These are phyloP conservation scores for Yamagishiella unicocca DNA, from an alignment of 139 green algal species.

Conservation along the genomic window DNA sequence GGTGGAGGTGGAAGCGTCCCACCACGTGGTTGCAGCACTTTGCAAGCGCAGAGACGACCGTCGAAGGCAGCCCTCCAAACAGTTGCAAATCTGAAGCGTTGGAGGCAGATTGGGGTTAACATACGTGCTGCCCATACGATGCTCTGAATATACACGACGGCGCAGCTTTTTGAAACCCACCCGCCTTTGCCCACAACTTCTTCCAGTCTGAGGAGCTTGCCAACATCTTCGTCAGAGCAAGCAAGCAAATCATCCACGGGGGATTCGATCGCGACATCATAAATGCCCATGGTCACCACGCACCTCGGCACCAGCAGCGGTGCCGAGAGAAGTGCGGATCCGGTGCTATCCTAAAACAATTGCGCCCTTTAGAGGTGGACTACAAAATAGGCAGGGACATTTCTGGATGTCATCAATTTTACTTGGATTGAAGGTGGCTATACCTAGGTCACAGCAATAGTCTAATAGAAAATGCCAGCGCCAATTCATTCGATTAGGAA, in stretches of 20 bases:
- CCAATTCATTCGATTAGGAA: too few species aligned
- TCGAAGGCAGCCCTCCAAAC: conserved; percentile 11
- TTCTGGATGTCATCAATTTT: too few species aligned
- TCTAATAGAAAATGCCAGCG: too few species aligned
- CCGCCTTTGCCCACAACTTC: conserved; percentile 10
- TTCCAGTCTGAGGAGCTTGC: background rate
- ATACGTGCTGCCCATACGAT: background rate
- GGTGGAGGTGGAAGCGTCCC: background rate
- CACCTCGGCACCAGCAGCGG: background rate
- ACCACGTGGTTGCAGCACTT: conserved; percentile 15
- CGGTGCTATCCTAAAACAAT: too few species aligned
- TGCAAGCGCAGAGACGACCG: background rate
- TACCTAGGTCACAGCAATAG: too few species aligned
- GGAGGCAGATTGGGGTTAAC: background rate
- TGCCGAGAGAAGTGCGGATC: too few species aligned
- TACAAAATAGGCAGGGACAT: too few species aligned
- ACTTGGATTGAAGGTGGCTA: too few species aligned
- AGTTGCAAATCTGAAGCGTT: background rate
- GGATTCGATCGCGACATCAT: background rate
- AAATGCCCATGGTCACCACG: conserved; percentile 18
- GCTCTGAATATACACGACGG: background rate
- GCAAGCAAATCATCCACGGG: background rate
- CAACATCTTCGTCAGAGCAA: background rate
- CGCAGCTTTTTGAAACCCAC: background rate
- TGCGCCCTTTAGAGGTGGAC: too few species aligned